phyloP scores from a whole-genome alignment of 179 eudicot genomes.

The Heliamphora pulchella region DNA sequence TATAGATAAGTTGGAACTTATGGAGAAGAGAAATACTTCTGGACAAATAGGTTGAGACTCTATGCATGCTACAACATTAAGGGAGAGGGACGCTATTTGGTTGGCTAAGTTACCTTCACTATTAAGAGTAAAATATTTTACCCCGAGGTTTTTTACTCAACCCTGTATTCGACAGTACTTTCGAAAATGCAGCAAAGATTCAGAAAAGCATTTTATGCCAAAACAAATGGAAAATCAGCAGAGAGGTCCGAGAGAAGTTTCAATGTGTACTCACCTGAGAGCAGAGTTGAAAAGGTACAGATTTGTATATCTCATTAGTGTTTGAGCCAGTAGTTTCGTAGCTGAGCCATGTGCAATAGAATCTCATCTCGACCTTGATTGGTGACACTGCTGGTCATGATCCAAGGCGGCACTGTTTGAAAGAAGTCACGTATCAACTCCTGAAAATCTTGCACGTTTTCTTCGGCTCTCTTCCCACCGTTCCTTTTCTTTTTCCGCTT shows the following conservation, averaged over 20 bases:
- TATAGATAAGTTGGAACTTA: too few relatives aligned
- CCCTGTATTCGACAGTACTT: not conserved
- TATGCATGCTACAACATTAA: not conserved
- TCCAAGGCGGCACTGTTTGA: constrained; percentile 86
- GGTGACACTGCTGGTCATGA: constrained; percentile 96
- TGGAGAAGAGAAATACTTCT: too few relatives aligned
- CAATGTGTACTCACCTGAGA: not conserved
- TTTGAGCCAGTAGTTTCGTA: constrained; percentile 94
- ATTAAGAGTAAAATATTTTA: not conserved
- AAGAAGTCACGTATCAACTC: constrained; percentile 62
- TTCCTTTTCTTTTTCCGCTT: constrained; percentile 91
- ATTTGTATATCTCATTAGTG: constrained; percentile 31
- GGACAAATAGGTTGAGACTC: too few relatives aligned
- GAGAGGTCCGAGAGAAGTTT: not conserved
- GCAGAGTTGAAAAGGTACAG: not conserved
- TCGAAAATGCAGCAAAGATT: not conserved
- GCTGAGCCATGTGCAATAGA: constrained; percentile 88
- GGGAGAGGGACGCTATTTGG: not conserved
- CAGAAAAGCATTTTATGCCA: not conserved
- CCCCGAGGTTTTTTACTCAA: not conserved
- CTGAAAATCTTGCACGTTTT: constrained; percentile 75
- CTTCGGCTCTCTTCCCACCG: constrained; percentile 94
- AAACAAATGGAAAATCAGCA: constrained; percentile 3
- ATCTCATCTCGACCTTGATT: constrained; percentile 98
- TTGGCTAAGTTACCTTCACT: not conserved